Conservation (phyloP, 345 rosid genomes). For the Moricandia moricandioides region DNA sequence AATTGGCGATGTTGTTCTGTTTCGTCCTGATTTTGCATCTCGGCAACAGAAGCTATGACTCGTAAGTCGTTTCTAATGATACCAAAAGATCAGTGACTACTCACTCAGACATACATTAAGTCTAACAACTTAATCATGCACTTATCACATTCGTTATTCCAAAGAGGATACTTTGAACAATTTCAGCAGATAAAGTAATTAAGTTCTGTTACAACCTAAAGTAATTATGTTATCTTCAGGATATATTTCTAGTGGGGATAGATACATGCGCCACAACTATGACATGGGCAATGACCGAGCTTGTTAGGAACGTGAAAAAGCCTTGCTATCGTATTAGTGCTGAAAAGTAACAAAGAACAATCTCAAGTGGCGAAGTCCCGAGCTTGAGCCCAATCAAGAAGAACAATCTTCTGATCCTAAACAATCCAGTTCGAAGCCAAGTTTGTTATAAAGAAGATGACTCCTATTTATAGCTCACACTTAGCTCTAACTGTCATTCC, state of each 20-base stretch:
- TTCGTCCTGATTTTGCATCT: no score
- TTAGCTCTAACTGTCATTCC: no score
- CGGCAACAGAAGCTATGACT: neutral
- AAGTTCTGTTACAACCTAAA: neutral
- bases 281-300: constrained; percentile 63
- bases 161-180: neutral
- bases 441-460: no score
- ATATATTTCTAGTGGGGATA: constrained; percentile 57
- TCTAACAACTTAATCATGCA: neutral
- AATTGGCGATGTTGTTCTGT: constrained; percentile 27
- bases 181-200: neutral
- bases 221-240: no score
- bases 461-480: no score
- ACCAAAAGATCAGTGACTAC: neutral
- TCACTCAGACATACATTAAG: neutral
- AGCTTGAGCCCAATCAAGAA: no score
- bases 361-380: no score
- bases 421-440: no score
- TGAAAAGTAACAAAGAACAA: no score
- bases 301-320: constrained; percentile 51
- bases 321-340: no score
- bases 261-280: constrained; percentile 53
- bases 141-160: neutral
- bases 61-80: no score
- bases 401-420: no score